Conservation (phyloP, 2,329 filamentous ascomycete genomes). For the Fulvia fulva region DNA sequence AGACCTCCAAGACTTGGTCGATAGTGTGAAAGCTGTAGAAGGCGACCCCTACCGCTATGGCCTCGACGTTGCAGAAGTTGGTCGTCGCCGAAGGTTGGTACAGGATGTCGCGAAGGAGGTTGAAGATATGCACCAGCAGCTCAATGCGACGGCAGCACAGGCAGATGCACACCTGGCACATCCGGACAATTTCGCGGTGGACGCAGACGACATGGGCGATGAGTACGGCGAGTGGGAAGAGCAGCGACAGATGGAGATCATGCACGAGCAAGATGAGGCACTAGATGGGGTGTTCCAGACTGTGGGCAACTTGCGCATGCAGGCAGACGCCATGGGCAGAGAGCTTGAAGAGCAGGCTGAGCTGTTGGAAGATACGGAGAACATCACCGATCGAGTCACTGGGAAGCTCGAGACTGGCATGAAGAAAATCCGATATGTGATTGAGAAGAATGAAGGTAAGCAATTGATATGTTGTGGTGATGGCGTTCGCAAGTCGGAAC, state of each 20-base stretch:
- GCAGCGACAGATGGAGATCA: conserved; percentile 83
- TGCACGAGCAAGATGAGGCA: conserved; percentile 91
- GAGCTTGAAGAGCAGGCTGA: conserved; percentile 93
- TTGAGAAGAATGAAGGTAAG: conserved; percentile 84
- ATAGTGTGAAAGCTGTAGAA: conserved; percentile 83
- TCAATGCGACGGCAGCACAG: conserved; percentile 57
- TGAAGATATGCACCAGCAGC: conserved; percentile 81
- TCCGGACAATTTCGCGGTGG: conserved; percentile 51
- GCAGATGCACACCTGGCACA: conserved; percentile 50
- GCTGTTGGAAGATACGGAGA: conserved; percentile 82
- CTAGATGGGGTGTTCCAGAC: conserved; percentile 90
- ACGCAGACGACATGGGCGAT: conserved; percentile 45
- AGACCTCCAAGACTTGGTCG: conserved; percentile 83
- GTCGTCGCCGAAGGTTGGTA: conserved; percentile 74
- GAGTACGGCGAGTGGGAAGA: conserved; percentile 74
- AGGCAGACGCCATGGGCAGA: conserved; percentile 92
- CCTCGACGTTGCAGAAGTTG: conserved; percentile 75
- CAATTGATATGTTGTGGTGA: conserved; percentile 28
- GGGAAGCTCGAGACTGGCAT: conserved; percentile 81
- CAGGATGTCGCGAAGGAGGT: conserved; percentile 86
- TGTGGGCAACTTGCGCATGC: conserved; percentile 81
- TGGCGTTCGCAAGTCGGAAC: conserved; percentile 8
- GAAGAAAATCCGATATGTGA: conserved; percentile 78
- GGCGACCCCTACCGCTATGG: conserved; percentile 83
- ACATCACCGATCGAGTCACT: conserved; percentile 78